Evolutionary conservation across 2,329 filamentous ascomycete species (phyloP).

Genomic region (Setomelanomma holmii): DNA sequence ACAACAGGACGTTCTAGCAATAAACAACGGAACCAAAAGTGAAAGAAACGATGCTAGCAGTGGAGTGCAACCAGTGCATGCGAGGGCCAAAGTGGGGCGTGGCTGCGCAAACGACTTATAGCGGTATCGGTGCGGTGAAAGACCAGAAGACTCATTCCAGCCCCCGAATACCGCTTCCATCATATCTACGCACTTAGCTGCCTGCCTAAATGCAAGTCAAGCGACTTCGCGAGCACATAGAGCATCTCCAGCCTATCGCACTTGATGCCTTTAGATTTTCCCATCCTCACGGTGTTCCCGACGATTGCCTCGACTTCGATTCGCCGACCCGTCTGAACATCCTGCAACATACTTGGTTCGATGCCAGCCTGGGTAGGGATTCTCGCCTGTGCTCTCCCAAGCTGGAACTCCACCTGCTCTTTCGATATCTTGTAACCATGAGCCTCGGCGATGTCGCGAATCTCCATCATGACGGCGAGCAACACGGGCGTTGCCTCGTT

Average conservation of each 20-base stretch:
- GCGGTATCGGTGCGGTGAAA: too few relatives aligned
- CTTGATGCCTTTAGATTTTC: constrained; percentile 47
- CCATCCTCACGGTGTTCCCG: constrained; percentile 55
- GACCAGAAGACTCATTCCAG: too few relatives aligned
- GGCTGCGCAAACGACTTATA: too few relatives aligned
- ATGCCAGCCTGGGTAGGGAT: constrained; percentile 48
- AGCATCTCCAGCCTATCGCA: constrained; percentile 54
- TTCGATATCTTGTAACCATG: constrained; percentile 50
- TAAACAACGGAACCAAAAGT: background rate
- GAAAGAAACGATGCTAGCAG: background rate
- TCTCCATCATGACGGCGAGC: constrained; percentile 55
- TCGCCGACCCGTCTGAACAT: constrained; percentile 50
- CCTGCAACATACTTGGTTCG: constrained; percentile 60
- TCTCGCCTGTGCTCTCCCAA: constrained; percentile 48
- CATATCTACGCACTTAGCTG: background rate
- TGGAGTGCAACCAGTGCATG: background rate
- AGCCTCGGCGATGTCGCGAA: constrained; percentile 51
- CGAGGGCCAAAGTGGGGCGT: too few relatives aligned
- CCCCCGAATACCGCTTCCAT: too few relatives aligned
- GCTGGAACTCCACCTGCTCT: constrained; percentile 47
- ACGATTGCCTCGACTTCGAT: constrained; percentile 61
- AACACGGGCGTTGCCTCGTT: constrained; percentile 47
- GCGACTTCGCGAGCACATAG: constrained; percentile 54
- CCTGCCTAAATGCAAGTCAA: constrained; percentile 45
- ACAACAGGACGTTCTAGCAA: background rate